phyloP scores from a whole-genome alignment of 2,329 filamentous ascomycete genomes.

The Trichoderma polysporum region DNA sequence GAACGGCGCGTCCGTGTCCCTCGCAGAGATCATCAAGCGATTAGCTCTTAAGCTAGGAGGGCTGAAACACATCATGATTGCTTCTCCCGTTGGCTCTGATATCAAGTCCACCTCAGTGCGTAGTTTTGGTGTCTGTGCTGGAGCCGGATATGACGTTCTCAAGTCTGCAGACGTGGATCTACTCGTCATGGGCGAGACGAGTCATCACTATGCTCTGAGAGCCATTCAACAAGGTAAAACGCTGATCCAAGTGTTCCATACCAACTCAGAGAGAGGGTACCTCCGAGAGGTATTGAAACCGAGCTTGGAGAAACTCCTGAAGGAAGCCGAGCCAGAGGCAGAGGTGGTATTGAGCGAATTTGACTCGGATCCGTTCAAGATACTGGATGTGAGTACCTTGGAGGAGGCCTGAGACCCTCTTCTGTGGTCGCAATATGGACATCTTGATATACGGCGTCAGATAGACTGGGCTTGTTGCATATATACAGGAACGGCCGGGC shows the following conservation, averaged over 20 bases:
- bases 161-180: conserved; percentile 71
- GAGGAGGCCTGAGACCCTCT: conserved; percentile 24
- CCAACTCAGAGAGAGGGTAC: conserved; percentile 87
- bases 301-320: conserved; percentile 61
- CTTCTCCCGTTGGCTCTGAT: conserved; percentile 49
- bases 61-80: conserved; percentile 54
- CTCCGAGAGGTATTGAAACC: conserved; percentile 68
- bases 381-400: conserved; percentile 56
- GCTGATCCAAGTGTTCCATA: conserved; percentile 86
- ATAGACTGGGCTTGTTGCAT: not conserved
- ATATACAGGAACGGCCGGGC: not conserved
- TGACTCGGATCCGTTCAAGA: conserved; percentile 86
- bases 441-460: not conserved
- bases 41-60: conserved; percentile 68
- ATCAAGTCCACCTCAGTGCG: conserved; percentile 48
- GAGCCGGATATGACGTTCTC: conserved; percentile 78
- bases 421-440: not conserved
- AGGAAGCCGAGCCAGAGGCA: conserved; percentile 49
- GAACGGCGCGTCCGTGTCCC: conserved; percentile 33
- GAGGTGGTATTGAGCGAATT: conserved; percentile 72
- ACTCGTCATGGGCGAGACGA: conserved; percentile 88
- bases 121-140: conserved; percentile 83
- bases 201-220: conserved; percentile 85
- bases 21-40: conserved; percentile 47
- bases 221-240: conserved; percentile 80